These are phyloP conservation scores for Kentomonas sorsogonicus DNA, from an alignment of 208 protist species.

Conservation along the genomic window DNA sequence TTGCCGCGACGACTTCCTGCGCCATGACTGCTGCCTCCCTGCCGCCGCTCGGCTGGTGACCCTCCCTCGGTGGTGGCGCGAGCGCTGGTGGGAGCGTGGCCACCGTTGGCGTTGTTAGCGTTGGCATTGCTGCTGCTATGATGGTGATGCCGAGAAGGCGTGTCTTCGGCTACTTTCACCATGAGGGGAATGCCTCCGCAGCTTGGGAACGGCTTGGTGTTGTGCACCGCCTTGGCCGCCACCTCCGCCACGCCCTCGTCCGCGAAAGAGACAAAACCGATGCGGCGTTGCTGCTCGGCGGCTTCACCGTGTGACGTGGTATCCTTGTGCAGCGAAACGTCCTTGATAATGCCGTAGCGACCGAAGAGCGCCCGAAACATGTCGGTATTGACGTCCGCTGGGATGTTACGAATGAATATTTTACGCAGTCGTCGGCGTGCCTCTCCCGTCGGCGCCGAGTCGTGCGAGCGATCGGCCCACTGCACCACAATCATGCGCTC, in stretches of 20 bases:
- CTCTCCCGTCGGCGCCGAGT: constrained; percentile 63
- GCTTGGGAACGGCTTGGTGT: constrained; percentile 59
- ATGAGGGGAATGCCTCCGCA: constrained; percentile 67
- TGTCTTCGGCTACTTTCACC: constrained; percentile 78
- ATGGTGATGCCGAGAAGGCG: constrained; percentile 26
- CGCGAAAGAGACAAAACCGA: constrained; percentile 48
- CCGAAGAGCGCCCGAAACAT: constrained; percentile 42
- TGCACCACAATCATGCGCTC: constrained; percentile 63
- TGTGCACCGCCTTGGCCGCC: constrained; percentile 60
- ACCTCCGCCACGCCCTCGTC: constrained; percentile 42
- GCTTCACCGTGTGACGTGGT: too few relatives aligned
- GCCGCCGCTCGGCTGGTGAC: too few relatives aligned
- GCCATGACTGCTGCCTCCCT: too few relatives aligned
- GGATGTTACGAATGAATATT: constrained; percentile 83
- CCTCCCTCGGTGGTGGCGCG: too few relatives aligned
- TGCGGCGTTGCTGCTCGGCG: too few relatives aligned
- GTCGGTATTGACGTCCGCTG: constrained; percentile 36
- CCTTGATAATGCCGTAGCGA: constrained; percentile 45
- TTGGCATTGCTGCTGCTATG: too few relatives aligned
- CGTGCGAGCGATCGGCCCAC: constrained; percentile 77
- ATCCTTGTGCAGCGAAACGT: constrained; percentile 64
- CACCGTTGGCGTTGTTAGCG: too few relatives aligned
- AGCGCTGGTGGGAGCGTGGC: too few relatives aligned
- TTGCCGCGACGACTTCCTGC: too few relatives aligned
- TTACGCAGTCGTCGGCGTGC: constrained; percentile 63